Evolutionary conservation across 257 asterid species (phyloP).

Genomic region (Scutellaria minor): DNA sequence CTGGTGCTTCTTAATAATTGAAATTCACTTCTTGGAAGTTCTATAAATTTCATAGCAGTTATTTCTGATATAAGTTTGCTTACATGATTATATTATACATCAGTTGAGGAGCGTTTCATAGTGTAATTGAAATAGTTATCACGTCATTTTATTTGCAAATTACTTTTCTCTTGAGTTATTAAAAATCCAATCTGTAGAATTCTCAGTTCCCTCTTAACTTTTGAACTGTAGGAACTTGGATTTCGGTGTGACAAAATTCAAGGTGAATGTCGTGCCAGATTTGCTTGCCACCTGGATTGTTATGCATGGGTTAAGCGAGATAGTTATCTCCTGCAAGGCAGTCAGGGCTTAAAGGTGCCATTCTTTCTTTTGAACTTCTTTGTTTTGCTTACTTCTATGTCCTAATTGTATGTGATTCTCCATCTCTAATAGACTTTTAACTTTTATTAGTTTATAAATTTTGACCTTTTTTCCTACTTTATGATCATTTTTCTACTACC

Average conservation of each 20-base stretch:
- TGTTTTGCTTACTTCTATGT: constrained; percentile 15
- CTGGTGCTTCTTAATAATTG: constrained; percentile 31
- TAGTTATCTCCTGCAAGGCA: constrained; percentile 99
- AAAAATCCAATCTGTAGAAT: constrained; percentile 22
- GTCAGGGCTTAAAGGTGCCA: constrained; percentile 93
- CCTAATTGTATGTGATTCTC: constrained; percentile 7
- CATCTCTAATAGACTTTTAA: constrained; percentile 3
- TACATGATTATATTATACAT: constrained; percentile 21
- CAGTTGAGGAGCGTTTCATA: constrained; percentile 14
- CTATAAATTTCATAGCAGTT: constrained; percentile 10
- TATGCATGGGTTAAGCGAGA: constrained; percentile 99
- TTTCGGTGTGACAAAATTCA: constrained; percentile 85
- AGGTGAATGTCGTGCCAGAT: constrained; percentile 99
- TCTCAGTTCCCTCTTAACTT: constrained; percentile 27
- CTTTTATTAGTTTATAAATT: not conserved
- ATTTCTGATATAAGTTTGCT: constrained; percentile 23
- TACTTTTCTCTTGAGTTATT: not conserved
- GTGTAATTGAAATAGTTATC: constrained; percentile 20
- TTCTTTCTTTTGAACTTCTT: constrained; percentile 30
- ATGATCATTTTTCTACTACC: constrained; percentile 21
- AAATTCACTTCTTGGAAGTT: constrained; percentile 22
- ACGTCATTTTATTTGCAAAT: constrained; percentile 28
- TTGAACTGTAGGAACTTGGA: constrained; percentile 84
- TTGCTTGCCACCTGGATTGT: constrained; percentile 98
- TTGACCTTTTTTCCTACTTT: not conserved